Conservation (phyloP, 805 yeast genomes). For the Pichia nanzhaoensis region DNA sequence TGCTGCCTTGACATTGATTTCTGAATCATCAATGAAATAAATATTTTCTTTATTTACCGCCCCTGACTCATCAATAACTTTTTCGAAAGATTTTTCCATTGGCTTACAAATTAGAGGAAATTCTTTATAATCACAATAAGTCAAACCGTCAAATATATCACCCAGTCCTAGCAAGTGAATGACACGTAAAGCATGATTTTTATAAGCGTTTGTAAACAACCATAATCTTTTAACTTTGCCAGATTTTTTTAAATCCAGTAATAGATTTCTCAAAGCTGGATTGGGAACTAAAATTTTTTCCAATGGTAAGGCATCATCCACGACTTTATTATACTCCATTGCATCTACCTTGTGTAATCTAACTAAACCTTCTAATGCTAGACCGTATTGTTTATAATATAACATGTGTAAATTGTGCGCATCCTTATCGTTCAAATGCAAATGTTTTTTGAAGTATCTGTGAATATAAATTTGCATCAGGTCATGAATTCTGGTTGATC, state of each 20-base stretch:
- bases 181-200: slow-evolving; percentile 81
- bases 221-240: slow-evolving; percentile 67
- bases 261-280: slow-evolving; percentile 43
- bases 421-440: slow-evolving; percentile 59
- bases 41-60: slow-evolving; percentile 42
- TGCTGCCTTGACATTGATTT: slow-evolving; percentile 72
- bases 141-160: slow-evolving; percentile 90
- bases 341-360: slow-evolving; percentile 72
- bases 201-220: slow-evolving; percentile 93
- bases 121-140: slow-evolving; percentile 78
- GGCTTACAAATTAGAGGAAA: slow-evolving; percentile 84
- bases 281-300: slow-evolving; percentile 70
- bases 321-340: slow-evolving; percentile 76
- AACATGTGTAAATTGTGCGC: slow-evolving; percentile 65
- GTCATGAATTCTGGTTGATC: slow-evolving; percentile 72
- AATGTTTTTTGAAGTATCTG: slow-evolving; percentile 61
- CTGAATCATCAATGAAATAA: slow-evolving; percentile 85
- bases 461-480: slow-evolving; percentile 85
- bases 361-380: slow-evolving; percentile 87
- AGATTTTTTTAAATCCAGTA: slow-evolving; percentile 36
- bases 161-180: slow-evolving; percentile 76
- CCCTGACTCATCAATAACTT: slow-evolving; percentile 61
- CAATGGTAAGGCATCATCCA: slow-evolving; percentile 88
- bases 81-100: slow-evolving; percentile 59
- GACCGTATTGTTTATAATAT: slow-evolving; percentile 82